Evolutionary conservation across 1,284 basidiomycete species (phyloP), one percentile per base, ranked within the genome.

Genomic region (Sanguinoderma infundibulare): DNA sequence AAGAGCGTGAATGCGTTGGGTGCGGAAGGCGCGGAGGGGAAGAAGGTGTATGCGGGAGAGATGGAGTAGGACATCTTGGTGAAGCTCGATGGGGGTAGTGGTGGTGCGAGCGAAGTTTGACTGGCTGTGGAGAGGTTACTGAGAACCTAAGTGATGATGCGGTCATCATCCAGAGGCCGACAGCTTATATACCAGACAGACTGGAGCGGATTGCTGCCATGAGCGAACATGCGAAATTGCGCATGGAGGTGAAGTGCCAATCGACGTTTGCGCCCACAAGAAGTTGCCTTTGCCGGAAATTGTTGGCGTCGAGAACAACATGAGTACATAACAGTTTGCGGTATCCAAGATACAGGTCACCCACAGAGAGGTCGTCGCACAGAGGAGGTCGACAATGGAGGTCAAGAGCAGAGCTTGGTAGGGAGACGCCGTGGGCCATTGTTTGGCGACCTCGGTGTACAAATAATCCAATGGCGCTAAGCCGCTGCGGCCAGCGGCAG

Each of bases 1-100:
- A 71, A 72, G 39, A 73, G 62, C 47, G 56, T 57, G 62, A 73
- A 72, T 2, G 69, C 70, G 57, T 70, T 67, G n/a, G 67, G 67
- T 14, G 67, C 60, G 26, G 67, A 50, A 34, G 66, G 59, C 35
- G 64, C 42, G 49, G 63, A 22, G 44, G 67, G 44, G 53, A 64
- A 59, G 64, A 68, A 63, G 50, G 56, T 49, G 62, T 55, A 69
- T 28, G 62, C 47, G 24, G 65, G 55, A 7, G 63, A 56, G 42
- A 59, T 42, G 22, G 64, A 42, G 67, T 64, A 66, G 38, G 66
- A 63, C 67, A 69, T 71, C 53, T 36, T 59, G n/a, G n/a, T 49
- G 17, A 20, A 8, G 24, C 44, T 44, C n/a, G 34, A 24, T 53
- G 28, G 4, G 51, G 34, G 5, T 26, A 24, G 49, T 42, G 15